These are phyloP conservation scores for Mentha longifolia DNA, from an alignment of 257 asterid species.

Conservation along the genomic window DNA sequence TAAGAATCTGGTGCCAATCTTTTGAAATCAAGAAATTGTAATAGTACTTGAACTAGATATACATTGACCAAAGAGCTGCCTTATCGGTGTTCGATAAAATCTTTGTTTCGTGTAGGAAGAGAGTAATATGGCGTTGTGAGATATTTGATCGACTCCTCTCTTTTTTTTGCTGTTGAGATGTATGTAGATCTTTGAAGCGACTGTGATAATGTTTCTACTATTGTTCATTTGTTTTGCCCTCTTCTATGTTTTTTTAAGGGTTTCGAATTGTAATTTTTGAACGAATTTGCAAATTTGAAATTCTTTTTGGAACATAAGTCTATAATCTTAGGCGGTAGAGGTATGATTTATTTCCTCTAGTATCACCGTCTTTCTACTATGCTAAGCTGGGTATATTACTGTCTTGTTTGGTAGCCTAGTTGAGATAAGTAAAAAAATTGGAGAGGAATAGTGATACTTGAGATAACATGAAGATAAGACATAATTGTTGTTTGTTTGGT, in stretches of 20 bases:
- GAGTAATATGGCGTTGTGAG: constrained; percentile 10
- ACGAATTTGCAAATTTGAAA: too few relatives aligned
- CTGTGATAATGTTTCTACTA: background rate
- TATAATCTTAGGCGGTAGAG: too few relatives aligned
- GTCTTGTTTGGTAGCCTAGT: too few relatives aligned
- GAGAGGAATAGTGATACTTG: too few relatives aligned
- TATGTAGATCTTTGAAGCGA: background rate
- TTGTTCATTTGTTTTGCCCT: background rate
- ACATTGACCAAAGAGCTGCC: constrained; percentile 1
- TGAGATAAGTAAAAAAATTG: too few relatives aligned
- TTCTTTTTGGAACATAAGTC: too few relatives aligned
- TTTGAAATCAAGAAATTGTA: constrained; percentile 13
- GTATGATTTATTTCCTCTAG: background rate
- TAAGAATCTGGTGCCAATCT: constrained; percentile 32
- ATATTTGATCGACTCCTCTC: background rate
- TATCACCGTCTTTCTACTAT: background rate
- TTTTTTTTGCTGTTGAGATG: background rate
- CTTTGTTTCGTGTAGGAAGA: background rate
- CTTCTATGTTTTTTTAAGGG: background rate
- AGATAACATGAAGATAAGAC: too few relatives aligned
- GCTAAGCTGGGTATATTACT: background rate
- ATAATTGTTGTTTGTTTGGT: too few relatives aligned
- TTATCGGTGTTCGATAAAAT: background rate
- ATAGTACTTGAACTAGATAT: constrained; percentile 7
- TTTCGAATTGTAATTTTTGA: too few relatives aligned